Evolutionary conservation across 805 yeast species (phyloP).

Genomic region (Saturnispora gosingensis): DNA sequence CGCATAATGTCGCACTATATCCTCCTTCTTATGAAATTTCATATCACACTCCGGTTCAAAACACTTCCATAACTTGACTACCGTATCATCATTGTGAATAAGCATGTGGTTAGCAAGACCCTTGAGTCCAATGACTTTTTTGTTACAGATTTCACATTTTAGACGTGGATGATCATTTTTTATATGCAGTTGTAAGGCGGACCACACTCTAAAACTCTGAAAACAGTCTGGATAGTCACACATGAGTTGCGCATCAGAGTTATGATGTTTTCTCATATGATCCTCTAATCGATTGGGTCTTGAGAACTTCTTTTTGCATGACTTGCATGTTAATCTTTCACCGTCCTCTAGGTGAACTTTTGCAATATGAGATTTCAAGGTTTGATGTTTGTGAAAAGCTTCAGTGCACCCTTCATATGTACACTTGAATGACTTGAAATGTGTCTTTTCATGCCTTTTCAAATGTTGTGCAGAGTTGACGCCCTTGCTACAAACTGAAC

Average conservation of each 20-base stretch:
- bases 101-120: constrained; percentile 69
- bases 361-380: constrained; percentile 61
- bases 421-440: constrained; percentile 58
- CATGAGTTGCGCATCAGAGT: constrained; percentile 37
- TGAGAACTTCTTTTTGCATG: constrained; percentile 56
- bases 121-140: constrained; percentile 60
- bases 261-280: constrained; percentile 62
- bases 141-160: constrained; percentile 55
- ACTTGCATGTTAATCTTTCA: constrained; percentile 40
- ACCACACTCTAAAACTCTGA: constrained; percentile 57
- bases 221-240: constrained; percentile 59
- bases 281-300: constrained; percentile 56
- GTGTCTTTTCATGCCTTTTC: constrained; percentile 75
- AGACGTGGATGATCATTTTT: constrained; percentile 66
- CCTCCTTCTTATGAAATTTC: constrained; percentile 47
- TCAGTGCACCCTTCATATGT: constrained; percentile 52
- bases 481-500: constrained; percentile 74
- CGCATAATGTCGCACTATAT: constrained; percentile 47
- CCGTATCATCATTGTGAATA: constrained; percentile 48
- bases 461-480: constrained; percentile 74
- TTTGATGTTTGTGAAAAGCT: constrained; percentile 65
- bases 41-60: constrained; percentile 36
- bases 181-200: constrained; percentile 61
- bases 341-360: constrained; percentile 45
- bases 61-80: constrained; percentile 62